A percentile compares a stretch with the other conserved stretches of the same genome.
phyloP scores from a whole-genome alignment of 73 alveolate species.

The Symbiodinium pilosum region DNA sequence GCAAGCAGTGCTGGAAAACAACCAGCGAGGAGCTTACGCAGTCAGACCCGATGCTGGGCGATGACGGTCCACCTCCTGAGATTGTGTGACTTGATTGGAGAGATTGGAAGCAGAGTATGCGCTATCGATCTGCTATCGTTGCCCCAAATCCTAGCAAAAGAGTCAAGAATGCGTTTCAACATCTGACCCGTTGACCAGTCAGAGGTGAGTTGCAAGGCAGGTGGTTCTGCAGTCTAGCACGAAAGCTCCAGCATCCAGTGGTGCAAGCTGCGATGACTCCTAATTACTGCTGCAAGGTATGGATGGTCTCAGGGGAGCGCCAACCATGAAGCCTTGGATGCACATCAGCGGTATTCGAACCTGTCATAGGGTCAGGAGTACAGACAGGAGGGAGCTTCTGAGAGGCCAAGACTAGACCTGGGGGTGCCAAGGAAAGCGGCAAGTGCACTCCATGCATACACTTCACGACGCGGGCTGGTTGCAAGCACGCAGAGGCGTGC shows the following conservation, averaged over 20 bases:
- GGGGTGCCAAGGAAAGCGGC: slow-evolving; percentile 33
- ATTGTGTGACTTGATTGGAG: slow-evolving; percentile 30
- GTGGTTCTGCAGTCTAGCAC: background rate
- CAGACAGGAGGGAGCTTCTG: background rate
- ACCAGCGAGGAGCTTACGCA: slow-evolving; percentile 42
- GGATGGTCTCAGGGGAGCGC: slow-evolving; percentile 79
- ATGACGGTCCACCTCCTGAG: slow-evolving; percentile 49
- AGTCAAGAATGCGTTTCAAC: no score
- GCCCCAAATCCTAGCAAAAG: no score
- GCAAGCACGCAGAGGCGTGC: slow-evolving; percentile 73
- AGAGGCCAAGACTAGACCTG: background rate
- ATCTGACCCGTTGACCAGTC: no score
- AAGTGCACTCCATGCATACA: slow-evolving; percentile 92
- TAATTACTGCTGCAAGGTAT: slow-evolving; percentile 20
- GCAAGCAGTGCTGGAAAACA: background rate
- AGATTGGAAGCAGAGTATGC: background rate
- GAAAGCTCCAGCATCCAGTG: background rate
- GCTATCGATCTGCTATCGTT: no score
- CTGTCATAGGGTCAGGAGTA: background rate
- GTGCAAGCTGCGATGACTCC: no score
- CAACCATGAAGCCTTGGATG: slow-evolving; percentile 32
- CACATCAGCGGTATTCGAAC: background rate
- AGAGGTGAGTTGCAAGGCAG: no score
- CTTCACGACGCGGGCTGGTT: slow-evolving; percentile 90
- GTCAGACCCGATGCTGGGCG: slow-evolving; percentile 43